Percentiles rank a stretch among this genome's conserved stretches.
Evolutionary conservation across 2,329 filamentous ascomycete genomes (phyloP).

Genomic region (Fusarium sp.): DNA sequence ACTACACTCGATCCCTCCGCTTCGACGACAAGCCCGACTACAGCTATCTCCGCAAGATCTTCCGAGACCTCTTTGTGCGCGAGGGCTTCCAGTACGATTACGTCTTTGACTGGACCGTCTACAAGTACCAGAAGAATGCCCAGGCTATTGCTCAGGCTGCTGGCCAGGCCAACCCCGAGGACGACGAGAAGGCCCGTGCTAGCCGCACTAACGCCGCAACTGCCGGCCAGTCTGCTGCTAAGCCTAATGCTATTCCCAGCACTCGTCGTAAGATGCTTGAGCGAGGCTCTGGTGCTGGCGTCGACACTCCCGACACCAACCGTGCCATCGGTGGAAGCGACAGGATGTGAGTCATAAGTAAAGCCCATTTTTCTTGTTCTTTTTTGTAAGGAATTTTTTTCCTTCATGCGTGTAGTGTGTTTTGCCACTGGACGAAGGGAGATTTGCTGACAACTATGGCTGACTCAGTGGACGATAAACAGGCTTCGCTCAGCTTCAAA

Average conservation of each 20-base stretch:
- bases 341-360: constrained; percentile 90
- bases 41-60: constrained; percentile 99
- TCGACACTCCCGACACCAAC: constrained; percentile 78
- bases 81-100: constrained; percentile 99
- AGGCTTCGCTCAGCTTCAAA: constrained; percentile 87
- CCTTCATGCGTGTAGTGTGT: constrained; percentile 83
- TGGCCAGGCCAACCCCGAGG: constrained; percentile 73
- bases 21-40: constrained; percentile 99
- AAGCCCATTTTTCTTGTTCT: constrained; percentile 66
- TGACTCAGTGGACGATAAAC: constrained; percentile 87
- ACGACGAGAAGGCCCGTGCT: constrained; percentile 80
- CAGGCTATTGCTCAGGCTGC: constrained; percentile 91
- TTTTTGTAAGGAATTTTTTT: constrained; percentile 86
- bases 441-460: constrained; percentile 77
- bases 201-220: constrained; percentile 74
- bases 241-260: constrained; percentile 80
- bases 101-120: constrained; percentile 99
- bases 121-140: constrained; percentile 99
- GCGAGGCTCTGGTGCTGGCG: constrained; percentile 67
- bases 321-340: constrained; percentile 83
- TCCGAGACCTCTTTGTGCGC: constrained; percentile 98
- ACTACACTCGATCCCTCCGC: constrained; percentile 97
- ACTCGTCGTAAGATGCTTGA: constrained; percentile 88
- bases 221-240: constrained; percentile 71
- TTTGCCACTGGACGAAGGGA: constrained; percentile 80